Evolutionary conservation across 257 asterid genomes (phyloP).

Genomic region (Penstemon newberryi): DNA sequence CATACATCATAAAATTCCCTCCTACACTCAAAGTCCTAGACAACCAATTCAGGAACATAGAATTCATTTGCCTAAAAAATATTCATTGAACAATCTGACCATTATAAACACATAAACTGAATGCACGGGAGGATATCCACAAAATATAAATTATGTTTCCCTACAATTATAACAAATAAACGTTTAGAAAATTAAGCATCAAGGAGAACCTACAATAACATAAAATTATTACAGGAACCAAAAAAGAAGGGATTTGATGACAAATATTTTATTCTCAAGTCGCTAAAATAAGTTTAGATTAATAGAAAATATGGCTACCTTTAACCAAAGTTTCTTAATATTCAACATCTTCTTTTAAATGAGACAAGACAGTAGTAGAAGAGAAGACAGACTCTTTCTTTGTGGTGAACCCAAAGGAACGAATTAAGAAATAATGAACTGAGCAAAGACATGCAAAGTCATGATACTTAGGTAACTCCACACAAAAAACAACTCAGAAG

Average conservation of each 20-base stretch:
- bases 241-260: not conserved
- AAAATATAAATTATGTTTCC: constrained; percentile 15
- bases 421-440: constrained; percentile 21
- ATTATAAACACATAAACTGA: constrained; percentile 1
- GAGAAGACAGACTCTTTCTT: not conserved
- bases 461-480: constrained; percentile 12
- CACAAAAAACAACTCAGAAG: constrained; percentile 2
- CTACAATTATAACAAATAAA: not conserved
- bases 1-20: not conserved
- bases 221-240: constrained; percentile 23
- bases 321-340: constrained; percentile 3
- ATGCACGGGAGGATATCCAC: constrained; percentile 7
- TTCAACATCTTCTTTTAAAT: constrained; percentile 16
- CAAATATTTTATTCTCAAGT: constrained; percentile 1
- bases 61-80: no score
- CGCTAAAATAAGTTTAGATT: constrained; percentile 1
- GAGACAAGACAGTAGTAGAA: constrained; percentile 7
- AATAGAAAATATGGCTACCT: not conserved
- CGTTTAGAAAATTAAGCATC: constrained; percentile 8
- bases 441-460: constrained; percentile 15
- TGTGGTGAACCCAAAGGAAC: constrained; percentile 24
- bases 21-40: constrained; percentile 16
- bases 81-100: not conserved
- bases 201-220: constrained; percentile 15
- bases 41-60: constrained; percentile 13